Evolutionary conservation across 73 alveolate species (phyloP), one percentile per base, ranked within the genome.

Genomic region (Paramecium bursaria): DNA sequence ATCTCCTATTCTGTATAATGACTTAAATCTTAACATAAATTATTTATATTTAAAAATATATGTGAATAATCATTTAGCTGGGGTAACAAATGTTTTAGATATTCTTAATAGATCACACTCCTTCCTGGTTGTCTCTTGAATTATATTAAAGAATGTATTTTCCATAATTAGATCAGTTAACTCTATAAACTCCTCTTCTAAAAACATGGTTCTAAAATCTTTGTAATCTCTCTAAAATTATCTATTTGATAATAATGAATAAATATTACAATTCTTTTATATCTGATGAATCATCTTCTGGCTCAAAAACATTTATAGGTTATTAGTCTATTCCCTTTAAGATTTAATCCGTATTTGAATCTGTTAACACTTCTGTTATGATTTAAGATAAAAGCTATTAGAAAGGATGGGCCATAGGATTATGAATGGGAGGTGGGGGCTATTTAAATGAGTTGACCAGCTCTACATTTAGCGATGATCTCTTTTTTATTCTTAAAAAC

Each of bases 81-180:
- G 82, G 3, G 75, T 91, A 75, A 97, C 95, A 87, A 94, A 97
- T 22, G 94, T 95, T 74, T 95, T 97, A 0, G 98, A 97, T n/a
- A 94, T 93, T 19, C 94, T 86, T 54, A 96, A 86, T 54, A 97
- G 75, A 86, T 97, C 99, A 74, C 94, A 92, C 85, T 97, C 99
- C 31, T 95, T 98, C 85, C 96, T 95, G 5, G 97, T 96, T 19
- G 99, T 96, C 87, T 97, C 98, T 50, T 94, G 91, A 87, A 97
- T 94, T 10, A 95, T 74, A 82, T 97, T 97, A 90, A 91, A 97
- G 61, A 94, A 73, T 35, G 99, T 95, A 85, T 96, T 97, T 90
- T 97, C 99, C 92, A 97, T 94, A 90, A 97, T 96, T 22, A 87
- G 88, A 86, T 96, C 98, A 46, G 95, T 76, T 47, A 97, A 51